Evolutionary conservation across 2,329 filamentous ascomycete genomes (phyloP), one percentile per base, ranked within the genome.

Genomic region (Trichophyton schoenleinii): DNA sequence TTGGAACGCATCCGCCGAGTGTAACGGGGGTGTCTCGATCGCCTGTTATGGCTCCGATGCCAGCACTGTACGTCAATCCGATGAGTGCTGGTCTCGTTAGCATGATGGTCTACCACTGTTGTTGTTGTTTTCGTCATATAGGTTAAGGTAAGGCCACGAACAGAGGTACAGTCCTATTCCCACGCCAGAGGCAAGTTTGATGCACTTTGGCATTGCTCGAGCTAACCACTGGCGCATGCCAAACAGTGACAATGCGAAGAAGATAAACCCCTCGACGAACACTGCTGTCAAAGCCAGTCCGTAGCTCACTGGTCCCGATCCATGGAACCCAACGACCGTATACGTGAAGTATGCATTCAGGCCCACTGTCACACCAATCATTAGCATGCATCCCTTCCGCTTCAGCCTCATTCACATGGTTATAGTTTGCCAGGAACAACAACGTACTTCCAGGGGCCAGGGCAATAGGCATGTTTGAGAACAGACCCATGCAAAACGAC

Each of bases 171-270:
- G 79, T 22, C 90, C 90, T 65, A 95, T 95, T 63, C 90, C 90
- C 59, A 89, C 88, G 64, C 88, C 88, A 15, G 88, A 92, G 13
- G 89, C 89, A 61, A 94, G 83, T 75, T 95, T 95, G 76, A 95
- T 91, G 61, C 87, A 90, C 46, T 83, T 81, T 0, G 90, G 90
- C 64, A 95, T 90, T 49, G 87, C 86, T 66, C 89, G 84, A 18
- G 90, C 90, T 28, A 95, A 83, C 89, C 89, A 95, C 72, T 95
- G 90, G 13, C 90, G 86, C 76, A 95, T 81, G 42, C 90, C 90
- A 59, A 91, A 79, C 41, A 95, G 71, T 1, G 90, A 90, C 46
- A 95, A 80, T 2, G 78, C 87, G 58, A 95, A 83, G 74, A 95
- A 95, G 64, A 95, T 85, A 72, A 88, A 88, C 42, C 90, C 90